Evolutionary conservation across 306 rosid genomes (phyloP), one percentile per base, ranked within the genome.

Genomic region (Trichosanthes cucumerina): DNA sequence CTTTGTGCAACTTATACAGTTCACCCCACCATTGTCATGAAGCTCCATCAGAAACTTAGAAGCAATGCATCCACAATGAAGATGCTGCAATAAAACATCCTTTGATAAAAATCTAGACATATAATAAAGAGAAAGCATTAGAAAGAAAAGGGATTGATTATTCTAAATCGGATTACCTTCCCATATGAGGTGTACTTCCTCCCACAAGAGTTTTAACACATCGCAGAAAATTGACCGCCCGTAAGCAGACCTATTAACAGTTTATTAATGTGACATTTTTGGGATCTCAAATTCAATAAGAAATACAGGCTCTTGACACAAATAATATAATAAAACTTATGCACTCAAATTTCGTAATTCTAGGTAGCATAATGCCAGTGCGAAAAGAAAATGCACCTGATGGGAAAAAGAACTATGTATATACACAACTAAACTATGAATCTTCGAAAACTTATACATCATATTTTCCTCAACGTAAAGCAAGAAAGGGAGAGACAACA

Each of bases 51-150:
- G 84, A 82, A 83, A 83, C 74, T 46, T 84, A 66, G 97, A 95
- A 79, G 93, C 93, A 85, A 88, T 78, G 78, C 99, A 95, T 59
- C 99, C 99, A 38, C 99, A 95, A 84, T 95, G 99, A 59, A 95
- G 97, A 65, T 82, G 93, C 99, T 95, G 90, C 78, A 64, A 58
- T 81, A 28, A 80, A 72, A 78, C 47, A 56, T 23, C 24, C 39
- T 15, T 49, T 46, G 24, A 33, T 47, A 11, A 78, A 26, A 41
- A 38, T 44, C 52, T 1, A 77, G 14, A 54, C 72, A 21, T 73
- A 68, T 56, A 62, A 53, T 33, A 34, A 66, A 70, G 11, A 50
- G 38, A 78, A 14, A 31, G 41, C 23, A 62, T 14, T 60, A 19
- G 57, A 83, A 71, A 16, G n/a, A 54, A 31, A 41, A 50, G 49